phyloP scores from a whole-genome alignment of 2,329 filamentous ascomycete species.

The Graphilbum fragrans region DNA sequence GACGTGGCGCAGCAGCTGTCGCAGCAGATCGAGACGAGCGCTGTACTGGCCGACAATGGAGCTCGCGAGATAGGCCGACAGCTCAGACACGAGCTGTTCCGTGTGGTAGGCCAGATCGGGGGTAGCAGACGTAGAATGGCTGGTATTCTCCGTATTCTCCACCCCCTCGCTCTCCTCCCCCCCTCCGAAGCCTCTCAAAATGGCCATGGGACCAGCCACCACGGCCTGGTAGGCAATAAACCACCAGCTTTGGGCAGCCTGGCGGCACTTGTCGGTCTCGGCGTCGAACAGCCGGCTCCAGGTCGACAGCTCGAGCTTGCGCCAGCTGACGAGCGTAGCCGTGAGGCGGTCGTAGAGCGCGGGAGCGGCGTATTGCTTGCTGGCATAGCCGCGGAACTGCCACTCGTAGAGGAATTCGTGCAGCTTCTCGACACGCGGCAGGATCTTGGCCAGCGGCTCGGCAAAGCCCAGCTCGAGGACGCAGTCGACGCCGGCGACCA shows the following conservation, averaged over 20 bases:
- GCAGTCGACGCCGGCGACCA: conserved; percentile 61
- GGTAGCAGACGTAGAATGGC: neutral
- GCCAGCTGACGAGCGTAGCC: conserved; percentile 73
- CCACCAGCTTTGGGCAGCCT: conserved; percentile 85
- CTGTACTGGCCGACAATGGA: conserved; percentile 74
- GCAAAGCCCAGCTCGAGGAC: conserved; percentile 64
- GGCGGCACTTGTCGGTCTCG: conserved; percentile 62
- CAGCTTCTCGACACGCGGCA: conserved; percentile 79
- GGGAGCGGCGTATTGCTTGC: conserved; percentile 59
- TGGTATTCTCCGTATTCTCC: too few relatives aligned
- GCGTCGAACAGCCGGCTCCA: conserved; percentile 84
- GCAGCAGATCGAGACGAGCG: conserved; percentile 59
- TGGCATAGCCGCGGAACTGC: conserved; percentile 79
- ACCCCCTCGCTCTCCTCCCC: conserved; percentile 14
- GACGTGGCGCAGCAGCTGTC: conserved; percentile 53
- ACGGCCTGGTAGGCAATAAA: conserved; percentile 90
- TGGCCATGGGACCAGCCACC: conserved; percentile 58
- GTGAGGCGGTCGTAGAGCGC: conserved; percentile 68
- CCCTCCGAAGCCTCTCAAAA: conserved; percentile 36
- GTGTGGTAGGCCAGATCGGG: conserved; percentile 44
- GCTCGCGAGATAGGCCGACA: conserved; percentile 67
- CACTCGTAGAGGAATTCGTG: conserved; percentile 82
- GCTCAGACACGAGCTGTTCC: conserved; percentile 56
- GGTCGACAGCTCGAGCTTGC: conserved; percentile 79
- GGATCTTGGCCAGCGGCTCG: conserved; percentile 75